A percentile compares a stretch with the other conserved stretches of the same genome.
These are phyloP conservation scores for Peronosclerospora sorghi DNA, from an alignment of 352 stramenopile genomes.

Conservation along the genomic window DNA sequence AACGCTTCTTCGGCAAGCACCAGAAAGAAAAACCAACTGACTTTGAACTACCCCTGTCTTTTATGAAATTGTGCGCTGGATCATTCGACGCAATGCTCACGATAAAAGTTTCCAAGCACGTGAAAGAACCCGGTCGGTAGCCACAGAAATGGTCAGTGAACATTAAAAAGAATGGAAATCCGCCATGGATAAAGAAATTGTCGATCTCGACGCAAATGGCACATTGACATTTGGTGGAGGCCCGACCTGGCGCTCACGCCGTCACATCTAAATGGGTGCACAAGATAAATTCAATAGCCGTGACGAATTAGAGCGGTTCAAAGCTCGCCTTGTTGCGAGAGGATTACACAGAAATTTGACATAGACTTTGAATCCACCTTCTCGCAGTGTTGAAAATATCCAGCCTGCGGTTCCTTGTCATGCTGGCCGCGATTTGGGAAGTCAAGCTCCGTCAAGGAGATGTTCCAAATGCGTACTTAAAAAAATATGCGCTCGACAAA, in stretches of 20 bases:
- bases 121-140: background rate
- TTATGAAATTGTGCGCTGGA: background rate
- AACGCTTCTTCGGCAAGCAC: background rate
- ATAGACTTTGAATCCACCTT: slow-evolving; percentile 2
- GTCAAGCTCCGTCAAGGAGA: slow-evolving; percentile 6
- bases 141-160: background rate
- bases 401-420: slow-evolving; percentile 4
- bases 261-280: background rate
- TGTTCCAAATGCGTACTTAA: slow-evolving; percentile 8
- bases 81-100: background rate
- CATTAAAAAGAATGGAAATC: slow-evolving; percentile 2
- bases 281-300: background rate
- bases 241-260: background rate
- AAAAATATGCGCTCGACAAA: slow-evolving; percentile 3
- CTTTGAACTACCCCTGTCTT: background rate
- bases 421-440: slow-evolving; percentile 1
- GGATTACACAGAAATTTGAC: slow-evolving; percentile 2
- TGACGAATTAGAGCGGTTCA: background rate
- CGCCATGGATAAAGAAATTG: background rate
- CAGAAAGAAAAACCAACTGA: background rate
- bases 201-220: background rate
- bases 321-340: too few species aligned
- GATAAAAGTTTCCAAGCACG: background rate
- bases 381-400: slow-evolving; percentile 5
- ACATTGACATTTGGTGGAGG: background rate